Conservation (phyloP, 441 rosid species). For the Populus hybrid region DNA sequence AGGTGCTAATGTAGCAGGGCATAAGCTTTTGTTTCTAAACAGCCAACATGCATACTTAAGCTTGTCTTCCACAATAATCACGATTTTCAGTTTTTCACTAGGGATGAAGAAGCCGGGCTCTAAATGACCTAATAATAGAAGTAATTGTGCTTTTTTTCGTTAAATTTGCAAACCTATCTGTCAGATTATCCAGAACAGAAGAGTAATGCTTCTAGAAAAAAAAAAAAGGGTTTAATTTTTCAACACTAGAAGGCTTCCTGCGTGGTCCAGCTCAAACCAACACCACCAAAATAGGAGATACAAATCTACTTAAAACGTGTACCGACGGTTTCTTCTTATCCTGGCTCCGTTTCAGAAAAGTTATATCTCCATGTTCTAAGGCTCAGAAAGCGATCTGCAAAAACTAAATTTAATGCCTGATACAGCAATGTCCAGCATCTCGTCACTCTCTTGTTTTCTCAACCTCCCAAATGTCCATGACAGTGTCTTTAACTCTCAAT, state of each 20-base stretch:
- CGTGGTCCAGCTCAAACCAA: conserved; percentile 38
- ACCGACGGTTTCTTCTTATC: conserved; percentile 20
- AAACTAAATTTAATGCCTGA: conserved; percentile 19
- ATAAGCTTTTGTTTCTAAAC: neutral
- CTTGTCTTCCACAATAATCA: neutral
- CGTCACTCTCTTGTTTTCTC: conserved; percentile 30
- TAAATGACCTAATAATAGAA: neutral
- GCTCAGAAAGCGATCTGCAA: conserved; percentile 26
- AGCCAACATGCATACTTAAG: neutral
- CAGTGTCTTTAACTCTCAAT: conserved; percentile 2
- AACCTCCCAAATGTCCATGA: conserved; percentile 7
- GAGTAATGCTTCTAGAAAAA: neutral
- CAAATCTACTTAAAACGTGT: conserved; percentile 21
- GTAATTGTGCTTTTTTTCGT: neutral
- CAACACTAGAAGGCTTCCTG: neutral
- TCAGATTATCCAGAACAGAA: conserved; percentile 11
- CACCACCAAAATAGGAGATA: conserved; percentile 19
- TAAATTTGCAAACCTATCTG: neutral
- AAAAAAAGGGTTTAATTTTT: conserved; percentile 1
- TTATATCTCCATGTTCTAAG: conserved; percentile 32
- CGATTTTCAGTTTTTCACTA: neutral
- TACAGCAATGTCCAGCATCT: conserved; percentile 25
- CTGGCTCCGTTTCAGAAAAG: conserved; percentile 14
- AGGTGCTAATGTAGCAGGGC: neutral
- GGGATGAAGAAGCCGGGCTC: neutral